Evolutionary conservation across 805 yeast species (phyloP).

Genomic region (Ogataea parapolymorpha): DNA sequence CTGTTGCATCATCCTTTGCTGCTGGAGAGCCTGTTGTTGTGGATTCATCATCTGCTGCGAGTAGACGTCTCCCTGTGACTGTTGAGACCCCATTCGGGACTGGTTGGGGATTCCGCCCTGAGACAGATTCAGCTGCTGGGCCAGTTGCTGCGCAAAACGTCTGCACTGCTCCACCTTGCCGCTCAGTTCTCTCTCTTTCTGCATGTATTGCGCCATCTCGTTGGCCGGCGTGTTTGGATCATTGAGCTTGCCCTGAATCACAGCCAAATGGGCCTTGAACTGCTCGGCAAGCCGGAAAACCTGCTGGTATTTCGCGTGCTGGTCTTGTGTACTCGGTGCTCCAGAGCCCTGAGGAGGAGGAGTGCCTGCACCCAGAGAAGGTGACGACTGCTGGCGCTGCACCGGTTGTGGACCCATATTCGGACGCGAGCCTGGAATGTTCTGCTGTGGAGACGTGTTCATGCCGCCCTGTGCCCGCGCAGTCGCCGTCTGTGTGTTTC

Average conservation of each 20-base stretch:
- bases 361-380: constrained; percentile 3
- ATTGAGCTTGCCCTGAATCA: constrained; percentile 47
- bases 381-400: constrained; percentile 11
- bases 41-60: constrained; percentile 18
- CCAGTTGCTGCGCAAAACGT: constrained; percentile 38
- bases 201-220: constrained; percentile 40
- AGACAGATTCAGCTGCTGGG: constrained; percentile 37
- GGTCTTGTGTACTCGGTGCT: constrained; percentile 26
- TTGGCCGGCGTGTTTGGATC: constrained; percentile 44
- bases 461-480: constrained; percentile 8
- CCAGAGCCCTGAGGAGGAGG: constrained; percentile 23
- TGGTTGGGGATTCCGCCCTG: constrained; percentile 10
- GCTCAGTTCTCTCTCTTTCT: constrained; percentile 47
- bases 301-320: constrained; percentile 37
- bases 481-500: constrained; percentile 12
- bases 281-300: constrained; percentile 47
- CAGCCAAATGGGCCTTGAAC: constrained; percentile 46
- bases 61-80: constrained; percentile 13
- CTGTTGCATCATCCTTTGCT: constrained; percentile 25
- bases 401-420: constrained; percentile 21
- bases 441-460: constrained; percentile 13
- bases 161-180: constrained; percentile 48
- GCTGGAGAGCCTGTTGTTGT: constrained; percentile 23
- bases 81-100: constrained; percentile 7
- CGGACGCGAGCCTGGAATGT: constrained; percentile 23